Base-by-base conservation (phyloP, 2,329 filamentous ascomycete genomes). In the Colletotrichum gloeosporioides region DNA sequence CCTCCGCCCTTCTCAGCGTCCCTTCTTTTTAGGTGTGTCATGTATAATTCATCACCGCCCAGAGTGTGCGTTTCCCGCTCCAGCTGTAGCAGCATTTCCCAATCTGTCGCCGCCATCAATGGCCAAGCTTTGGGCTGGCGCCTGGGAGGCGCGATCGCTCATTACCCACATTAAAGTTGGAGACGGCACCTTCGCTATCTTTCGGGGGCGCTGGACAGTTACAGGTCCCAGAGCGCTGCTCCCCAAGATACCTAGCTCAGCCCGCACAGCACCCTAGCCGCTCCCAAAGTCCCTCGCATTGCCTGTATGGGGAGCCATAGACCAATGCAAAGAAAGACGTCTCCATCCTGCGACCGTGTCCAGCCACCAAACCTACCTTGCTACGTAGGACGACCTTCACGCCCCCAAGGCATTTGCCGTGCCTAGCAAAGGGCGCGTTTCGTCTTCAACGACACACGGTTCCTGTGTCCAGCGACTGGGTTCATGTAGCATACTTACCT, bases 171-270 rank as follows among this genome's bases (percentile, higher is more conserved):
- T 63, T 59, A 39, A 59, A 22, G 31, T 39, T 57, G 49, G 29
- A 27, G 49, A 53, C 66, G 36, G 62, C 44, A 49, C 18, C n/a
- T 49, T 71, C 49, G 49, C 61, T 22, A 66, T 22, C 15, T 8
- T 25, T 66, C 34, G 25, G 27, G 34, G 61, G 39, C 16, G 39
- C 53, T 36, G 7, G 15, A 69, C 31, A 59, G 59, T 64, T 59
- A 39, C 66, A 61, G 49, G 13, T 27, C 36, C 22, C 25, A 44
- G 49, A 62, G 32, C 61, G 31, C 34, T 66, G 61, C 68, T 62
- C 49, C 61, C 36, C 49, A 57, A 62, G 29, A 59, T 57, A 72
- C 62, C 62, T 75, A 68, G 73, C 73, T 68, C 73, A 75, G 73
- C 63, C 69, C 62, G 69, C 69, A 76, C 36, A 18, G 39, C 32